Evolutionary conservation across 805 yeast genomes (phyloP).

Genomic region (Starmera pachycereana): DNA sequence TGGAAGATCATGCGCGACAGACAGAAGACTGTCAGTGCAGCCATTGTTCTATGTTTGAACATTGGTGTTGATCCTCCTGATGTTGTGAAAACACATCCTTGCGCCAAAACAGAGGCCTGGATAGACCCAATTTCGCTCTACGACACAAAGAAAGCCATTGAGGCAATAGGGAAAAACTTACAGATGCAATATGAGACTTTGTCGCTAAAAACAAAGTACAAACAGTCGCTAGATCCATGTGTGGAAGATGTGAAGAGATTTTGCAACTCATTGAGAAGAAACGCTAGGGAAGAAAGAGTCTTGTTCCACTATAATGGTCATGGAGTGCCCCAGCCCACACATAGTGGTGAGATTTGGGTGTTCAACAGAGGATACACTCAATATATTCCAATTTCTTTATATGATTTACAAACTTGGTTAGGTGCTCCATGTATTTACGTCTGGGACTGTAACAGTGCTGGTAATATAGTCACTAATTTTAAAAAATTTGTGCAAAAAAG

Average conservation of each 20-base stretch:
- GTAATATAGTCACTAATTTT: slow-evolving; percentile 83
- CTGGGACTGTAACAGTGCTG: slow-evolving; percentile 91
- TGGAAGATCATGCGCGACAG: slow-evolving; percentile 90
- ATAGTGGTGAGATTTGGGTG: slow-evolving; percentile 96
- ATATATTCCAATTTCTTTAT: slow-evolving; percentile 91
- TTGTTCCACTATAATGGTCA: slow-evolving; percentile 96
- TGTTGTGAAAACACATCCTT: slow-evolving; percentile 82
- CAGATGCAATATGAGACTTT: slow-evolving; percentile 86
- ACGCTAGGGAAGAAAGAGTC: slow-evolving; percentile 88
- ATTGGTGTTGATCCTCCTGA: slow-evolving; percentile 98
- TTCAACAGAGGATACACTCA: slow-evolving; percentile 96
- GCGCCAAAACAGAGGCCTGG: slow-evolving; percentile 90
- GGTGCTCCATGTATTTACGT: slow-evolving; percentile 97
- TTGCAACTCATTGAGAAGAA: slow-evolving; percentile 78
- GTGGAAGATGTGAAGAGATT: slow-evolving; percentile 92
- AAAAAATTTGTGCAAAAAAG: slow-evolving; percentile 84
- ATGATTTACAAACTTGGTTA: slow-evolving; percentile 92
- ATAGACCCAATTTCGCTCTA: slow-evolving; percentile 74
- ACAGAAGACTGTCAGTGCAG: slow-evolving; percentile 89
- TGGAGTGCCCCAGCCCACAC: slow-evolving; percentile 96
- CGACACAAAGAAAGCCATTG: slow-evolving; percentile 86
- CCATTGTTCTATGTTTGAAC: slow-evolving; percentile 80
- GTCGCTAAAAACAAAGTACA: slow-evolving; percentile 78
- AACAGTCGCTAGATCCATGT: slow-evolving; percentile 86
- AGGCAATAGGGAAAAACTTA: slow-evolving; percentile 78